Percentiles rank a stretch among this genome's conserved stretches.
phyloP scores from a whole-genome alignment of 2,329 filamentous ascomycete species.

The Trichoderma guizhouense region DNA sequence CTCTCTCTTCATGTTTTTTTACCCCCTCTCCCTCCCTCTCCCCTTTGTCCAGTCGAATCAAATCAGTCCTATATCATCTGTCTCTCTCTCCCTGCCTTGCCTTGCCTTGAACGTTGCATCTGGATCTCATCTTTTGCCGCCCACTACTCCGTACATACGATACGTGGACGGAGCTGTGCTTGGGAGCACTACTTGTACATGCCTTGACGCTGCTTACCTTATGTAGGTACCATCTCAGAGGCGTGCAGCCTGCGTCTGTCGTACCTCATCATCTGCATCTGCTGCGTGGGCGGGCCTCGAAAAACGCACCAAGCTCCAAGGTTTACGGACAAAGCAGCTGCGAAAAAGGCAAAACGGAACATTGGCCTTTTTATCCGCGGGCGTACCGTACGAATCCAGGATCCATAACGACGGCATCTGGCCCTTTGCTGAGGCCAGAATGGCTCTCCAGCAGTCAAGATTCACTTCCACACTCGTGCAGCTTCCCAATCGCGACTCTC shows the following conservation, averaged over 20 bases:
- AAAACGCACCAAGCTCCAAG: neutral
- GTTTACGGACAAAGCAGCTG: neutral
- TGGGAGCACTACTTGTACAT: neutral
- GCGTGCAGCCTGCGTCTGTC: conserved; percentile 11
- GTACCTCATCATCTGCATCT: conserved; percentile 15
- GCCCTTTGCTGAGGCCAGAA: neutral
- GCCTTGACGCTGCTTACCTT: neutral
- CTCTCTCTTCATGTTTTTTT: neutral
- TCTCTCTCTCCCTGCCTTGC: neutral
- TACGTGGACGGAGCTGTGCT: neutral
- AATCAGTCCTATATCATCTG: neutral
- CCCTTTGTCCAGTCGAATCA: neutral
- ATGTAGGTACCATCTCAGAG: conserved; percentile 16
- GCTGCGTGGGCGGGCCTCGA: conserved; percentile 5
- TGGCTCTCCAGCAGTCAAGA: conserved; percentile 1
- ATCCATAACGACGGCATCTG: conserved; percentile 4
- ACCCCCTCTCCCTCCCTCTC: neutral
- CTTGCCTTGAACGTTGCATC: neutral
- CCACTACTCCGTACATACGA: neutral
- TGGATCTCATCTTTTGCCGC: neutral
- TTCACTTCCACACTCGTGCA: conserved; percentile 1
- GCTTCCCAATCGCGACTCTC: conserved; percentile 8
- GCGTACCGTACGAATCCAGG: neutral
- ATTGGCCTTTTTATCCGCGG: conserved; percentile 10
- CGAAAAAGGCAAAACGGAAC: conserved; percentile 13